Base-by-base conservation (phyloP, 1,139 yeast species). In the Geotrichum europaeum region DNA sequence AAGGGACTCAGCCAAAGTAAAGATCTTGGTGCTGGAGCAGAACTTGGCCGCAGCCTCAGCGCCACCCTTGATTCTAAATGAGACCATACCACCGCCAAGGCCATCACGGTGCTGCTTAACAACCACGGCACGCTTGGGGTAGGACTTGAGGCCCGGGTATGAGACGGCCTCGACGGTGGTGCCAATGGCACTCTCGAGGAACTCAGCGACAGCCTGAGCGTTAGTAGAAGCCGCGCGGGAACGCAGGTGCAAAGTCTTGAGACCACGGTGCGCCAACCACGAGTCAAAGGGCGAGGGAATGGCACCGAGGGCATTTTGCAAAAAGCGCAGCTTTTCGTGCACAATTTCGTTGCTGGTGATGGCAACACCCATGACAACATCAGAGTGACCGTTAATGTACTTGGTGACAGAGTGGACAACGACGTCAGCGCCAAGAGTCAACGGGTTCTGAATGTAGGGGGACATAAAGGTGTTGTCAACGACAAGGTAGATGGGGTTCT, bases 391-490 rank as follows among this genome's bases (percentile, higher is more conserved):
- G 73, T 89, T 89, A 74, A 89, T 86, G 80, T 88, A 89, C 78
- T 89, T 89, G 71, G 96, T 89, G 66, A 89, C 96, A 30, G 96
- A 87, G 78, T 89, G 96, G 54, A 87, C 86, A 61, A 89, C 96
- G 63, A 89, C 81, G 72, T 89, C 96, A 60, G 96, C 96, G 65
- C 97, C 97, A 68, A 81, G 85, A 65, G 75, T 77, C 73, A 89
- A 81, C 66, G 97, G 96, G 79, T 89, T 89, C 65, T 92, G 89
- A 71, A 89, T 78, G 75, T 94, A 94, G 68, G 97, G 97, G 22
- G 97, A 90, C 71, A 92, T 81, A 82, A 92, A 91, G 45, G 98
- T 92, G 79, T 94, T 89, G 79, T 92, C 98, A 62, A 90, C 96
- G 51, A 86, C 96, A 66, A 89, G 80, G 61, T 80, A 73, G 64